These are phyloP conservation scores for Domatiomyces globalis DNA, from an alignment of 2,329 filamentous ascomycete genomes.

Conservation along the genomic window DNA sequence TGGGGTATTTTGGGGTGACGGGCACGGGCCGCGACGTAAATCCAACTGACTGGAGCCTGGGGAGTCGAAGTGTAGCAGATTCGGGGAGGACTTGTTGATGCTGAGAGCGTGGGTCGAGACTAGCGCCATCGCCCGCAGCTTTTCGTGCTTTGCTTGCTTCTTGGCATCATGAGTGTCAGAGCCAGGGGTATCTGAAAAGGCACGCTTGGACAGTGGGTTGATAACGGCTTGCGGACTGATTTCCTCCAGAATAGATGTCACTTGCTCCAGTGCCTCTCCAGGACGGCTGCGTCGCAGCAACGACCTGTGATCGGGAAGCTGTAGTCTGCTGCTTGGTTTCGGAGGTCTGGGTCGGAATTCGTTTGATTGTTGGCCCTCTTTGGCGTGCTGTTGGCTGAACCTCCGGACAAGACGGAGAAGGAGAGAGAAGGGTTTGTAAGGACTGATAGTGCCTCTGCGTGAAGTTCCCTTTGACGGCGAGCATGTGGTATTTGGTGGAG, in stretches of 20 bases:
- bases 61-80: slow-evolving; percentile 1
- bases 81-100: not conserved
- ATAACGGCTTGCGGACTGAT: slow-evolving; percentile 3
- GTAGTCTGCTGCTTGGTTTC: slow-evolving; percentile 1
- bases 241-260: slow-evolving; percentile 12
- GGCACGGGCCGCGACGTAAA: slow-evolving; percentile 9
- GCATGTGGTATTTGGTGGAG: not conserved
- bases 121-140: not conserved
- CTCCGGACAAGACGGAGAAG: not conserved
- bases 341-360: slow-evolving; percentile 8
- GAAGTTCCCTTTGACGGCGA: not conserved
- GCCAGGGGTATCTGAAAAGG: slow-evolving; percentile 4
- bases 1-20: slow-evolving; percentile 15
- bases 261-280: slow-evolving; percentile 8
- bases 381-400: not conserved
- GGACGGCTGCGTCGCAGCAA: slow-evolving; percentile 12
- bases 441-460: not conserved
- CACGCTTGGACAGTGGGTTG: slow-evolving; percentile 4
- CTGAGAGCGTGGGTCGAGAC: not conserved
- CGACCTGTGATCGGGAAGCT: slow-evolving; percentile 8
- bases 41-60: slow-evolving; percentile 14
- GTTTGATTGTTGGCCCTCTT: not conserved
- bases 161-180: not conserved
- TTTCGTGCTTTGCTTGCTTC: not conserved
- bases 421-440: not conserved